A percentile compares a stretch with the other conserved stretches of the same genome.
phyloP scores from a whole-genome alignment of 352 stramenopile species.

The Phytophthora colocasiae region DNA sequence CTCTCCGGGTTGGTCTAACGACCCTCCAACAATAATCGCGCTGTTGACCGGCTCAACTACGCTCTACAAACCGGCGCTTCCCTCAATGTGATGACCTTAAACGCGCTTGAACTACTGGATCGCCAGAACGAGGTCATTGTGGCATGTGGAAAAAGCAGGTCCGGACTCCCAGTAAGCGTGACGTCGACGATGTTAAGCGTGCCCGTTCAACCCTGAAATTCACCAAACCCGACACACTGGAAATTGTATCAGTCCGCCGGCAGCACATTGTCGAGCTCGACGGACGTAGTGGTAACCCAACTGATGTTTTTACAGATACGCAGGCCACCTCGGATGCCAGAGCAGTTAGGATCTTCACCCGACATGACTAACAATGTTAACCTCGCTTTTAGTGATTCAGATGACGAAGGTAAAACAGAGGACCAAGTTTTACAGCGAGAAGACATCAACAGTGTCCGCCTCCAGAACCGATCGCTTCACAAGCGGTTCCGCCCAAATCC shows the following conservation, averaged over 20 bases:
- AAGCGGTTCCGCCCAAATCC: not conserved
- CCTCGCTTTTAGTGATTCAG: constrained; percentile 3
- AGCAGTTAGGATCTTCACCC: too few relatives aligned
- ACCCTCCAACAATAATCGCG: not conserved
- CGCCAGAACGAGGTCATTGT: constrained; percentile 1
- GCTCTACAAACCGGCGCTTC: not conserved
- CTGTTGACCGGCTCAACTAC: constrained; percentile 10
- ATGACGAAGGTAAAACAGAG: not conserved
- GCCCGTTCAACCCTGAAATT: not conserved
- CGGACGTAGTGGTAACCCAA: not conserved
- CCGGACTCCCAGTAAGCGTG: not conserved
- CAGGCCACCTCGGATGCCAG: too few relatives aligned
- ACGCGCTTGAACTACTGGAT: constrained; percentile 9
- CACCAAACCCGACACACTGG: constrained; percentile 6
- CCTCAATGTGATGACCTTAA: not conserved
- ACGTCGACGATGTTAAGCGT: constrained; percentile 11
- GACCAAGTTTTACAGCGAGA: too few relatives aligned
- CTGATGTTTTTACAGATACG: constrained; percentile 7
- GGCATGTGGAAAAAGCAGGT: constrained; percentile 7
- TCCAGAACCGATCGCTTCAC: constrained; percentile 1
- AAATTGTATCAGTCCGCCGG: not conserved
- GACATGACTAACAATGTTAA: constrained; percentile 2
- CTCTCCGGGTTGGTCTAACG: too few relatives aligned
- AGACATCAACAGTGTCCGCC: not conserved
- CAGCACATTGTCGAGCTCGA: constrained; percentile 11